These are phyloP conservation scores for Lyophyllum shimeji DNA, from an alignment of 768 basidiomycete species.

Conservation along the genomic window DNA sequence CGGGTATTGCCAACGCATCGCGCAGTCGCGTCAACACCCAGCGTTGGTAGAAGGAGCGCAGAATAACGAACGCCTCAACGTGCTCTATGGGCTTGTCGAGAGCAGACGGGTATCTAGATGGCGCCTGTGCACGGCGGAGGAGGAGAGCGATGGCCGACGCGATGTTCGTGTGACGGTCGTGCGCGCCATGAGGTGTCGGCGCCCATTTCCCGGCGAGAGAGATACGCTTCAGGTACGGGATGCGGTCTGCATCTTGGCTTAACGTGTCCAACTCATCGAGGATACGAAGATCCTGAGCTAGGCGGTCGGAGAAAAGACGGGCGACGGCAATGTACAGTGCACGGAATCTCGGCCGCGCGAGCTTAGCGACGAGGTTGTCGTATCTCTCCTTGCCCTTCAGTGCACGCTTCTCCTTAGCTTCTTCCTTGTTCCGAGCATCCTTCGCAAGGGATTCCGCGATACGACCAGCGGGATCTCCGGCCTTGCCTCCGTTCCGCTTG, in stretches of 20 bases:
- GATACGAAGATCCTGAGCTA: constrained; percentile 46
- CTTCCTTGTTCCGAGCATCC: constrained; percentile 17
- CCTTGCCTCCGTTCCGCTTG: constrained; percentile 8
- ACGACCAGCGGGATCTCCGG: constrained; percentile 18
- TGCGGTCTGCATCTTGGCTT: constrained; percentile 26
- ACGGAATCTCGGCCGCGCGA: constrained; percentile 49
- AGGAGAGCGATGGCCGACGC: constrained; percentile 60
- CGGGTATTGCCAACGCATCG: constrained; percentile 42
- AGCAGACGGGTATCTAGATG: constrained; percentile 27
- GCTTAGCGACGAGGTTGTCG: constrained; percentile 36
- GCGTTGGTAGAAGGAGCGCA: constrained; percentile 59
- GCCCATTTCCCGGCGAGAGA: constrained; percentile 73
- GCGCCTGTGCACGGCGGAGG: constrained; percentile 39
- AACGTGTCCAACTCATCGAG: constrained; percentile 37
- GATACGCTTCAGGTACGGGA: constrained; percentile 38
- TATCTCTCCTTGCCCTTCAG: constrained; percentile 26
- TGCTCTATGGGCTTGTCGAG: constrained; percentile 28
- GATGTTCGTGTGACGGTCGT: constrained; percentile 66
- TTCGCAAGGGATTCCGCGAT: constrained; percentile 20
- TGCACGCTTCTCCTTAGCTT: constrained; percentile 24
- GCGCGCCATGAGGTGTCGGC: constrained; percentile 54
- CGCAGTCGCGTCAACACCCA: constrained; percentile 63
- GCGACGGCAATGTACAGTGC: constrained; percentile 65
- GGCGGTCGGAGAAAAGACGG: constrained; percentile 54
- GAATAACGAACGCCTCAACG: constrained; percentile 32